Conservation (phyloP, 2,329 filamentous ascomycete genomes). For the Cladobotryum mycophilum region DNA sequence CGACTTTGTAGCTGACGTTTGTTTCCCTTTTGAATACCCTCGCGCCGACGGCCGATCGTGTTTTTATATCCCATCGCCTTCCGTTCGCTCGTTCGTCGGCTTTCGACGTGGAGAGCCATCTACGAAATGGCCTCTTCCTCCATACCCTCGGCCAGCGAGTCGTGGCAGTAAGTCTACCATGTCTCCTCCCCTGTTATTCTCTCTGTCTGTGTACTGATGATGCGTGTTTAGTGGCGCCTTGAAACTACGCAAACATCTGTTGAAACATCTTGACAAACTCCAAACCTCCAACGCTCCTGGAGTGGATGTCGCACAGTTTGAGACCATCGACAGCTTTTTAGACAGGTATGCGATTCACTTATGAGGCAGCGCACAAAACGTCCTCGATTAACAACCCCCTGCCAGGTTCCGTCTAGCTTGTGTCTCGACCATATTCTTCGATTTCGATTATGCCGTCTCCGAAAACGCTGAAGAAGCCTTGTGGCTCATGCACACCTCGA, state of each 20-base stretch:
- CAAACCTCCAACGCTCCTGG: constrained; percentile 29
- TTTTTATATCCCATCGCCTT: neutral
- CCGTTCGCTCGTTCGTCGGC: neutral
- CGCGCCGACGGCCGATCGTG: constrained; percentile 1
- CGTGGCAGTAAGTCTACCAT: constrained; percentile 32
- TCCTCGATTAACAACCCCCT: neutral
- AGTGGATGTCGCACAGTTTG: constrained; percentile 37
- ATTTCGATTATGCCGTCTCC: constrained; percentile 59
- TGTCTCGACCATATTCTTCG: constrained; percentile 64
- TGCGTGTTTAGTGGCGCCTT: constrained; percentile 31
- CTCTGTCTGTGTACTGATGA: constrained; percentile 8
- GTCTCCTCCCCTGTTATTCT: neutral
- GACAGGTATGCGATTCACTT: constrained; percentile 28
- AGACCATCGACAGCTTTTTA: constrained; percentile 37
- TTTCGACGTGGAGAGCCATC: neutral
- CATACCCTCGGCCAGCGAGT: constrained; percentile 27
- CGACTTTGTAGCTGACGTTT: constrained; percentile 21
- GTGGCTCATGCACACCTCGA: constrained; percentile 71
- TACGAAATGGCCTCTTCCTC: constrained; percentile 11
- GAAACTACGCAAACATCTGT: constrained; percentile 37
- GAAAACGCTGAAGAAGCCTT: constrained; percentile 63
- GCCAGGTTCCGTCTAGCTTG: constrained; percentile 63
- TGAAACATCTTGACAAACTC: constrained; percentile 38
- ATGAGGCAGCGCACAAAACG: neutral
- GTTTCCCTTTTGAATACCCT: constrained; percentile 1